phyloP scores from a whole-genome alignment of 805 yeast species.

The Ogataea ramenticola region DNA sequence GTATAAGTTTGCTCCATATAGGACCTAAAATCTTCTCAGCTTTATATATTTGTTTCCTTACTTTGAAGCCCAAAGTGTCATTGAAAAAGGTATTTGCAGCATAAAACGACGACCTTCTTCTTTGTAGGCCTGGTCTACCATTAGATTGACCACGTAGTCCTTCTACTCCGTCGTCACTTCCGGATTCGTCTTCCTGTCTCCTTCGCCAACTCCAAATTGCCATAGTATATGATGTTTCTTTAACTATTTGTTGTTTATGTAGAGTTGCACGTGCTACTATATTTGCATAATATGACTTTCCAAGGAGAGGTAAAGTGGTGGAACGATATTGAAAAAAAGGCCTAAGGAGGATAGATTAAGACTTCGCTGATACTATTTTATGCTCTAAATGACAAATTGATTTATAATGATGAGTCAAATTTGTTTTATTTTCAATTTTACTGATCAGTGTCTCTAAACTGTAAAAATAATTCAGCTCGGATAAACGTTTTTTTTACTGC shows the following conservation, averaged over 20 bases:
- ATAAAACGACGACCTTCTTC: conserved; percentile 1
- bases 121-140: not conserved
- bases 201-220: not conserved
- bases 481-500: no score
- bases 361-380: no score
- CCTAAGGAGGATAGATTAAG: no score
- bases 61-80: conserved; percentile 21
- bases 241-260: no score
- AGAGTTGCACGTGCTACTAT: not conserved
- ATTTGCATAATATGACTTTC: not conserved
- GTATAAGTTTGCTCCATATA: conserved; percentile 32
- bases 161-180: not conserved
- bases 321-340: no score
- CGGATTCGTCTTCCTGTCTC: not conserved
- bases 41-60: conserved; percentile 30
- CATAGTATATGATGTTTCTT: not conserved
- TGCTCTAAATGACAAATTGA: no score
- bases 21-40: conserved; percentile 35
- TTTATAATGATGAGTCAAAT: no score
- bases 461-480: not conserved
- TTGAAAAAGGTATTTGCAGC: conserved; percentile 3
- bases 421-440: no score
- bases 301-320: no score
- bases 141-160: not conserved
- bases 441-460: no score